Base-by-base conservation (phyloP, 495 filamentous ascomycete species). In the Paragyromitra xinjiangensis region DNA sequence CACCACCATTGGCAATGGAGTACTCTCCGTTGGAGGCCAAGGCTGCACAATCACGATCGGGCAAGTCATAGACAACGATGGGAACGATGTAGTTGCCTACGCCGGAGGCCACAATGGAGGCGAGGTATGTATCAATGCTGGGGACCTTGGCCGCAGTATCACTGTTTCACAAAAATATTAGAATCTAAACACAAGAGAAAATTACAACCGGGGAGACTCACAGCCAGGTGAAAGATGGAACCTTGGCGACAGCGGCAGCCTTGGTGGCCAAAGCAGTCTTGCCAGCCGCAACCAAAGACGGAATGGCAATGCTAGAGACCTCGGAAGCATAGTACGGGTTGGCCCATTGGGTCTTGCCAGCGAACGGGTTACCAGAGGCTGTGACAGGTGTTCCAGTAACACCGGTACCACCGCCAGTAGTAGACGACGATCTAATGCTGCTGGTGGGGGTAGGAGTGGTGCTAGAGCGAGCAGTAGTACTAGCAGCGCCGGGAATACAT, bases 191-290 rank as follows among this genome's bases (percentile, higher is more conserved):
- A 65, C 34, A 24, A 6, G 11, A 67, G 16, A 26, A 55, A 6
- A 12, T 72, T 19, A 48, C 71, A 37, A 4, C 14, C 56, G 2
- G 6, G 50, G 37, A 63, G 73, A 87, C 88, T 84, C 84, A 90
- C 88, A 92, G 85, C 91, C 91, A 93, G 70, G 89, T 82, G 85
- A 93, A 93, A 64, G 88, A 89, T 51, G 90, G 90, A 58, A 92
- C 85, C 19, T 92, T 84, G 62, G 90, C 91, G 50, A 90, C 90
- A 77, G 85, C 82, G 45, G 80, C 79, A 48, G 89, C 89, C 42
- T 81, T 65, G 3, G 83, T 77, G 22, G 83, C 84, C 70, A 88
- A 73, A 85, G 84, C 66, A 79, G 73, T 48, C 75, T 78, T 82
- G 66, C 86, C 85, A 78, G 87, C 87, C 19, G 84, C 85, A 66